Evolutionary conservation across 2,329 filamentous ascomycete genomes (phyloP).

Genomic region (Aspergillus sp.): DNA sequence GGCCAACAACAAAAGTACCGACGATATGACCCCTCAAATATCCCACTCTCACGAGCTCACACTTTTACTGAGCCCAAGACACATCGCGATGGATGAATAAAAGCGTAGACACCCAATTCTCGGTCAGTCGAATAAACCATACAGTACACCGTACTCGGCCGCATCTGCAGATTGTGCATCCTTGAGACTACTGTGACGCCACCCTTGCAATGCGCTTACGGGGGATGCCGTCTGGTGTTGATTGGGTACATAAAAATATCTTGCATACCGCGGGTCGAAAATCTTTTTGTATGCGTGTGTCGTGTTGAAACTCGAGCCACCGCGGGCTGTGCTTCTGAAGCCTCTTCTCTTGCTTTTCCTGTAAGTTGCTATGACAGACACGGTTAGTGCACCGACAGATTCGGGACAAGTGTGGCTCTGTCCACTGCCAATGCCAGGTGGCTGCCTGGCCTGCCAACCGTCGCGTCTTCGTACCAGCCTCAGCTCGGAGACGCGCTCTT

Average conservation of each 20-base stretch:
- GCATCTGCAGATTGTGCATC: neutral
- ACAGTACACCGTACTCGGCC: neutral
- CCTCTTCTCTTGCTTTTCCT: conserved; percentile 3
- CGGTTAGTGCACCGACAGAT: conserved; percentile 7
- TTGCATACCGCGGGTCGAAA: neutral
- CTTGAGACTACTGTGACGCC: neutral
- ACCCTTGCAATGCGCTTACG: neutral
- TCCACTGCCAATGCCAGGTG: conserved; percentile 18
- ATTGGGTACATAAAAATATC: conserved; percentile 6
- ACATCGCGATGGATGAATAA: neutral
- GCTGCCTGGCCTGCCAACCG: conserved; percentile 10
- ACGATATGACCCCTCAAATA: neutral
- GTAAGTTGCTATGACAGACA: neutral
- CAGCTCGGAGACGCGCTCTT: conserved; percentile 25
- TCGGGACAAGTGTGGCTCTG: neutral
- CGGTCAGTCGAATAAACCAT: conserved; percentile 12
- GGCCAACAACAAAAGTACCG: neutral
- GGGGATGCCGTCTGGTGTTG: neutral
- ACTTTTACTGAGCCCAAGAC: neutral
- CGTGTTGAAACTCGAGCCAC: conserved; percentile 5
- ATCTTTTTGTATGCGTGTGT: neutral
- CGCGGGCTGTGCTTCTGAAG: conserved; percentile 11
- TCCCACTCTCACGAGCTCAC: neutral
- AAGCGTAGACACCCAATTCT: neutral
- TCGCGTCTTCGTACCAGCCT: conserved; percentile 20